Evolutionary conservation across 1,284 basidiomycete species (phyloP), one percentile per base, ranked within the genome.

Genomic region (Malassezia yamatoensis): DNA sequence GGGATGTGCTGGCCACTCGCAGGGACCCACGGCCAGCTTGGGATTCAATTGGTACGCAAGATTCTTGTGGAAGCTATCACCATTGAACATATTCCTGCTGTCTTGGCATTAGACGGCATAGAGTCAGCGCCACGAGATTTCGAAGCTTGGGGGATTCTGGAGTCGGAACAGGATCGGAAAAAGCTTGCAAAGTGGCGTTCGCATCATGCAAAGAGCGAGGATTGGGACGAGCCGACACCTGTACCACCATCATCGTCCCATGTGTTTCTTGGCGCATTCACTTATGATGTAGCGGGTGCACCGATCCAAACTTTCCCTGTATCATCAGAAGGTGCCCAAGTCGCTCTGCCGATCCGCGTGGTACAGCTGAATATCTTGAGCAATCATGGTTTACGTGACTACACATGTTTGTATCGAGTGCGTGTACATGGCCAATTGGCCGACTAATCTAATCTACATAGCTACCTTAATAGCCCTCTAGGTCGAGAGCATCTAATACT

Each of bases 1-100:
- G 91, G 93, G 2, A 82, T 85, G 60, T 98, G 91, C 76, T 98
- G 91, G 91, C 87, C 93, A 2, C 89, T 96, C 76, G 78, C 77
- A 2, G 90, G 90, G 0, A 68, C 78, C 6, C 74, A 81, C 44
- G 93, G 90, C 3, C 84, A 87, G 67, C 78, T 96, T 1, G 90
- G 87, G 5, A 83, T 98, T 40, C 79, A 80, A 46, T 82, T 96
- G 16, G 83, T 85, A 1, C 79, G 81, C 5, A 82, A 83, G 2
- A 81, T 84, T 8, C 79, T 81, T 50, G 81, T 91, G 39, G 81
- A 82, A 2, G 85, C 87, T 61, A 77, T 96, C 52, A 87, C 87
- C 11, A 81, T 96, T 62, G 91, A 96, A 71, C 93, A 96, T 74
- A 83, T 87, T 35, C 79, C 89, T 7, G 79, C 78, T 58, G 86